phyloP scores from a whole-genome alignment of 306 rosid genomes.

The Cucumis cinereus region DNA sequence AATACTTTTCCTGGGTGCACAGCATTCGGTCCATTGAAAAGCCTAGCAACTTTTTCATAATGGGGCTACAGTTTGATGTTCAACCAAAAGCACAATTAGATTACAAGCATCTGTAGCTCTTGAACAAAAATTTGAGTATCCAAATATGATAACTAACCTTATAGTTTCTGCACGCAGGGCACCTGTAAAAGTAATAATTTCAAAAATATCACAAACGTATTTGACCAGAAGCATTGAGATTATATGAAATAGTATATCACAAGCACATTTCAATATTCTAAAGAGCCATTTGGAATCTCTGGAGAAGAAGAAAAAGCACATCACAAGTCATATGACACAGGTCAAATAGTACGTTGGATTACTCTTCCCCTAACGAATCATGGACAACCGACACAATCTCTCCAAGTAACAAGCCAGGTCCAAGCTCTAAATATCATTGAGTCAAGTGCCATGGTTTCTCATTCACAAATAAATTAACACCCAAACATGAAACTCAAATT shows the following conservation, averaged over 20 bases:
- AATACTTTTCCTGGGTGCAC: slow-evolving; percentile 83
- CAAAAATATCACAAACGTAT: not conserved
- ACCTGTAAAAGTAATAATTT: slow-evolving; percentile 40
- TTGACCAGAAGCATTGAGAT: not conserved
- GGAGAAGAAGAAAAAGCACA: not conserved
- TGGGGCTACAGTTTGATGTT: slow-evolving; percentile 50
- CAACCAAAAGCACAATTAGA: slow-evolving; percentile 10
- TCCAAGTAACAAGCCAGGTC: not conserved
- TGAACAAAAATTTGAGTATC: slow-evolving; percentile 1
- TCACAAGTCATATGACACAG: not conserved
- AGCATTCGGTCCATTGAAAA: slow-evolving; percentile 89
- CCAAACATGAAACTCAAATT: not conserved
- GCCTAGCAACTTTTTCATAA: slow-evolving; percentile 89
- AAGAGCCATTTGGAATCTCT: not conserved
- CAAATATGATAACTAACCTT: slow-evolving; percentile 37
- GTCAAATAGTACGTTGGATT: not conserved
- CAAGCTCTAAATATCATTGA: not conserved
- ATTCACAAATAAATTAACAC: not conserved
- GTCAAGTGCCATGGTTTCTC: not conserved
- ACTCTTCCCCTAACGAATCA: not conserved
- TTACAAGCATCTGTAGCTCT: not conserved
- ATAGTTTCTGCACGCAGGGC: slow-evolving; percentile 95
- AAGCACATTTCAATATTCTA: not conserved
- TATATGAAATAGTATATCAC: not conserved
- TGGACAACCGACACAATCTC: not conserved